Base-by-base conservation (phyloP, 306 rosid species). In the Psophocarpus tetragonolobus region DNA sequence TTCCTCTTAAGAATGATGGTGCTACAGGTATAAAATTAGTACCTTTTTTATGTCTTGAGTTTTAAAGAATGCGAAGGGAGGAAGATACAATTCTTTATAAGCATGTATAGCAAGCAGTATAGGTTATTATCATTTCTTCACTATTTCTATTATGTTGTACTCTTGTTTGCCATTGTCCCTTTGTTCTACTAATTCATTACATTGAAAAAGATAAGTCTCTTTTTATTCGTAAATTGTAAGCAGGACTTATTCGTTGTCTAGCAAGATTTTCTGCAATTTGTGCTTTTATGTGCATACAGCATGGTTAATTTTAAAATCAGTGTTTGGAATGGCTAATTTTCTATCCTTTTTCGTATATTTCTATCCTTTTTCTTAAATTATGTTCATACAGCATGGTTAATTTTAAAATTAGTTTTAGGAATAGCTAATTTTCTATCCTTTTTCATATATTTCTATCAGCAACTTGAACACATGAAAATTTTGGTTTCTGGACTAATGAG, bases 401-500 rank as follows among this genome's bases (percentile, higher is more conserved):
- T 51, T 68, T 58, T 12, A 32, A 50, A n/a, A 63, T 73, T 18
- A 38, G 54, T 32, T 17, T 41, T 35, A 8, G 70, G 33, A 23
- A 67, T 20, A 7, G 35, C 4, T 27, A 38, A 33, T 75, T 18
- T 27, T 8, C 27, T 70, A 23, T 53, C 6, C 38, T 38, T n/a
- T 18, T 8, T 14, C 27, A 3, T 38, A 21, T 12, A 57, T 66
- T 30, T 66, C 38, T 12, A 27, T n/a, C 36, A 5, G 62, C 33
- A 39, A 66, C 48, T 80, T 1, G 26, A 66, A 48, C 64, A 21
- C 15, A 1, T 65, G 51, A 32, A 39, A 14, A 14, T 33, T 58
- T 77, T 41, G 62, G 38, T 67, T 78, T 51, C 53, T 64, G 53
- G 60, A 33, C 72, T 73, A 45, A 63, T 48, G 68, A 38, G 14